These are phyloP conservation scores for Xylaria curta DNA, from an alignment of 495 filamentous ascomycete genomes.

Conservation along the genomic window DNA sequence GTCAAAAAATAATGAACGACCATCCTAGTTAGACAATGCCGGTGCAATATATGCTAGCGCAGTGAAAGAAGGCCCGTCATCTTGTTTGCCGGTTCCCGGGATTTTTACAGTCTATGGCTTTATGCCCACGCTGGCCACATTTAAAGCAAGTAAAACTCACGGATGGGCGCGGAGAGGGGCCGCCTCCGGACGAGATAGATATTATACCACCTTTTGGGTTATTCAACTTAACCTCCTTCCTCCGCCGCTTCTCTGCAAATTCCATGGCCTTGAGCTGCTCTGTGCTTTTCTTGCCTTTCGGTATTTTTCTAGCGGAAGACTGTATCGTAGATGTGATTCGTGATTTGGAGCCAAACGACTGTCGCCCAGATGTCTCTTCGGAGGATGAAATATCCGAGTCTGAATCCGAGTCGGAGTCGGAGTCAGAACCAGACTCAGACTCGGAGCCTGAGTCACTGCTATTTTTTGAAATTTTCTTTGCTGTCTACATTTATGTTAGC, in stretches of 20 bases:
- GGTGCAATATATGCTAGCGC: constrained; percentile 7
- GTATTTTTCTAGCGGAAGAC: constrained; percentile 13
- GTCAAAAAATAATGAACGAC: not conserved
- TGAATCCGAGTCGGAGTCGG: constrained; percentile 26
- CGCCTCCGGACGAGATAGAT: constrained; percentile 41
- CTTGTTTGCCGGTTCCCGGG: constrained; percentile 29
- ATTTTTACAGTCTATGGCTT: constrained; percentile 34
- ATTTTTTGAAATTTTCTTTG: constrained; percentile 19
- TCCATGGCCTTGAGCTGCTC: constrained; percentile 50
- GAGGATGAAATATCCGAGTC: constrained; percentile 31
- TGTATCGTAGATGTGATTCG: constrained; percentile 24
- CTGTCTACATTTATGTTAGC: constrained; percentile 27
- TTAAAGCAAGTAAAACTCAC: constrained; percentile 35
- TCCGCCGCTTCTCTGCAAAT: constrained; percentile 58
- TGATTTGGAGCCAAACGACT: constrained; percentile 29
- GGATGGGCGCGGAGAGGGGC: constrained; percentile 29
- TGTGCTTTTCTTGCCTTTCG: constrained; percentile 39
- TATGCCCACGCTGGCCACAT: constrained; percentile 42
- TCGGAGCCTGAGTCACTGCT: constrained; percentile 23
- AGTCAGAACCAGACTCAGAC: constrained; percentile 27
- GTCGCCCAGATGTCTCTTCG: constrained; percentile 25
- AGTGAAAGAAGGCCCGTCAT: constrained; percentile 28
- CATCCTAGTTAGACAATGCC: constrained; percentile 2
- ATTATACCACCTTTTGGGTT: constrained; percentile 45
- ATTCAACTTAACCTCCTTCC: constrained; percentile 66